Base-by-base conservation (phyloP, 2,329 filamentous ascomycete species). In the Trichoderma cornu-damae region DNA sequence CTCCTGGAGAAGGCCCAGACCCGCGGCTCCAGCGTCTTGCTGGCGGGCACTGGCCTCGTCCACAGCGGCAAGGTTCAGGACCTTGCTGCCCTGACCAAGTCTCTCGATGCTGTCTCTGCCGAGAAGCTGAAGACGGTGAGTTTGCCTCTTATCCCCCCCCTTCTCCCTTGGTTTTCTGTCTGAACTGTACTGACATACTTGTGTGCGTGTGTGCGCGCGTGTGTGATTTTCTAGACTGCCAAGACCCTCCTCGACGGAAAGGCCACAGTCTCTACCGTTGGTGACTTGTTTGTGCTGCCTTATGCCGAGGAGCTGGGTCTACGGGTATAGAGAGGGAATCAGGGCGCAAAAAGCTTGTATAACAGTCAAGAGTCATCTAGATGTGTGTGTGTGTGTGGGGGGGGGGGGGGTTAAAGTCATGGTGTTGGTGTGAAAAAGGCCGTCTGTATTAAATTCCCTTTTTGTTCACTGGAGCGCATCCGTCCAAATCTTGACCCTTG, bases 251-350 rank as follows among this genome's bases (percentile, higher is more conserved):
- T 97, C 63, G 88, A 92, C 65, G 85, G 85, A 75, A 97, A 92
- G 82, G 92, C 93, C 51, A 87, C 90, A 54, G 89, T 96, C 62
- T 88, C 90, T 61, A 82, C 90, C 59, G 91, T 97, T 62, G 94
- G 94, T 73, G 94, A 99, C 73, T 82, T 99, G 67, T 88, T 90
- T 75, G 82, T 87, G 68, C 85, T 99, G 71, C 94, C 94, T 58
- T 99, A 87, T 72, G 94, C 91, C 64, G 89, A 92, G 77, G 94
- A 99, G 72, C 81, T 99, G 73, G 95, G 93, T 67, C 83, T 99
- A 71, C 90, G 87, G 73, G 90, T 96, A 83, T 99, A 95, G 83
- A 84, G 59, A 24, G 24, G 30, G 61, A 60, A 65, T 62, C 61
- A 64, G 64, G 65, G 65, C 64, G 65, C 60, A 67, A 70, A 55